Percentiles rank a stretch among this genome's conserved stretches.
Conservation (phyloP, 1,139 yeast species). For the Lipomyces yarrowii region DNA sequence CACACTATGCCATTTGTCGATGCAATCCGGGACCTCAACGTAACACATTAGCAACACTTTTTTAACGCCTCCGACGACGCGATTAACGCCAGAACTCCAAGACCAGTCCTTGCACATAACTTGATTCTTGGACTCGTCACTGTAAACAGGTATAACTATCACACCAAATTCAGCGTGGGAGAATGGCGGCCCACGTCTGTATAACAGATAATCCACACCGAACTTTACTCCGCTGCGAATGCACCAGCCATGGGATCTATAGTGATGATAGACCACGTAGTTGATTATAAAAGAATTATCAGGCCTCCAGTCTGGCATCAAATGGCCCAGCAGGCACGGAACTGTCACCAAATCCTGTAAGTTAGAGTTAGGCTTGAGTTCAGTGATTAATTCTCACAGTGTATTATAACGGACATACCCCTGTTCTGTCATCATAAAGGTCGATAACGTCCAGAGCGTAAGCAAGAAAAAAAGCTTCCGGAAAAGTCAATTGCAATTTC, state of each 20-base stretch:
- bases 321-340: conserved; percentile 27
- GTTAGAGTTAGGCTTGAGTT: conserved; percentile 4
- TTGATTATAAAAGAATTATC: conserved; percentile 52
- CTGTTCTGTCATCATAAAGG: conserved; percentile 33
- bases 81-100: conserved; percentile 64
- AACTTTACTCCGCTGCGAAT: conserved; percentile 89
- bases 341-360: conserved; percentile 32
- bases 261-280: conserved; percentile 83
- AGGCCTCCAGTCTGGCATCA: conserved; percentile 35
- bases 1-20: conserved; percentile 31
- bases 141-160: conserved; percentile 50
- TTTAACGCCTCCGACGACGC: conserved; percentile 87
- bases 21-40: conserved; percentile 54
- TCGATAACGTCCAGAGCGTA: conserved; percentile 53
- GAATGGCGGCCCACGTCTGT: conserved; percentile 92
- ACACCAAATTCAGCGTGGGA: conserved; percentile 87
- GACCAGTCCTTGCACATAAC: conserved; percentile 53
- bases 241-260: conserved; percentile 92
- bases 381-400: conserved; percentile 25
- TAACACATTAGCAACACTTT: conserved; percentile 72
- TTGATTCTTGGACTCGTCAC: conserved; percentile 39
- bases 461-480: conserved; percentile 70
- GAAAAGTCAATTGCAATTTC: conserved; percentile 69
- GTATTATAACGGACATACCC: conserved; percentile 17
- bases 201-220: conserved; percentile 79